Base-by-base conservation (phyloP, 805 yeast genomes). In the Metschnikowia dekortorum region DNA sequence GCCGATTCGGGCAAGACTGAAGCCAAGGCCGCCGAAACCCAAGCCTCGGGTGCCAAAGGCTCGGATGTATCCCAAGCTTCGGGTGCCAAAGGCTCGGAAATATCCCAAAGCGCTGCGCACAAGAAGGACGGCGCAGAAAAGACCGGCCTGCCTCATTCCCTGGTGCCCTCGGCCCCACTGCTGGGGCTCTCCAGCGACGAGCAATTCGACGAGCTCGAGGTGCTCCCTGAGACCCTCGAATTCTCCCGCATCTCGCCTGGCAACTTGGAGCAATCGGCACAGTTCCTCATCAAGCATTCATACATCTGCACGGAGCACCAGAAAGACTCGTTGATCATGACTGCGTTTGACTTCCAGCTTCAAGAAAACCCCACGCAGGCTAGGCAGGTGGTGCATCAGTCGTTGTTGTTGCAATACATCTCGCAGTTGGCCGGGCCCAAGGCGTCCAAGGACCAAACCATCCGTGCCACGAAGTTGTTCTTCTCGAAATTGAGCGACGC, bases 321-420 rank as follows among this genome's bases (percentile, higher is more conserved):
- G 64, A 89, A 91, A 63, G 98, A 94, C 66, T 89, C 96, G 0
- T 79, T 94, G 52, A 75, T 91, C 64, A 91, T 92, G 97, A 84
- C 85, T 18, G 95, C 97, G 0, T 94, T 94, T 66, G 96, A 92
- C 61, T 73, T 75, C 49, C 89, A 89, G 64, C 74, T 92, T 53
- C 81, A 78, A 11, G 85, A 83, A 18, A 77, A 89, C 44, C 61
- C 77, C 0, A 53, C 56, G 6, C 64, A 66, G 6, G 82, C 96
- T 8, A 78, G 76, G 53, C 85, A 81, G 52, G 80, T 83, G n/a
- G 84, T 92, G 41, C 85, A 82, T 65, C 94, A 89, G 61, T 84
- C 96, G 1, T 79, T 88, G 59, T 68, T 92, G 32, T 64, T 92
- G 53, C 96, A 89, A 61, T 92, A 89, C 64, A 69, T 86, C 48